A percentile compares a stretch with the other conserved stretches of the same genome.
Conservation (phyloP, 495 filamentous ascomycete species). For the Neurospora discreta region DNA sequence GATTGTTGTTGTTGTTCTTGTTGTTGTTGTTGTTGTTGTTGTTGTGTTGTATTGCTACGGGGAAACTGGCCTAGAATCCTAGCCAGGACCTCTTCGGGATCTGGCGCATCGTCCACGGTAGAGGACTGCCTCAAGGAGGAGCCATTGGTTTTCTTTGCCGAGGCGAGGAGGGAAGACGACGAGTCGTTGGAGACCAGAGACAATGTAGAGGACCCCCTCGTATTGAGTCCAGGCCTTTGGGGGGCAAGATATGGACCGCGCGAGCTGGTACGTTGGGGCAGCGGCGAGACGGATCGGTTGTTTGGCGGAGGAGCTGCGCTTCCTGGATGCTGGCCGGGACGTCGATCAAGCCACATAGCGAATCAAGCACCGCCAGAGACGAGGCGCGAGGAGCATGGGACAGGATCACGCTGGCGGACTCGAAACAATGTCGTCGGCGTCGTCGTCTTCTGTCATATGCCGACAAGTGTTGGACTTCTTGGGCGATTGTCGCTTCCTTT, state of each 20-base stretch:
- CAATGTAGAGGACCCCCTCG: constrained; percentile 46
- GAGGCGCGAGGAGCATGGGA: background rate
- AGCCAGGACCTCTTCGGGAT: constrained; percentile 65
- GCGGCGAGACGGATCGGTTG: constrained; percentile 59
- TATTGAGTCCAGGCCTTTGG: constrained; percentile 46
- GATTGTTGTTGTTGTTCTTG: too few relatives aligned
- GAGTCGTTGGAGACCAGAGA: constrained; percentile 65
- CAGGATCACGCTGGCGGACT: background rate
- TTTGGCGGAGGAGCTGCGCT: constrained; percentile 39
- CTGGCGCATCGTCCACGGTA: constrained; percentile 43
- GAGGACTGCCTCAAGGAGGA: constrained; percentile 49
- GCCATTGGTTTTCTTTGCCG: constrained; percentile 52
- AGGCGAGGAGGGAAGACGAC: constrained; percentile 54
- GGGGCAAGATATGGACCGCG: constrained; percentile 42
- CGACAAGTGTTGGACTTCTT: background rate
- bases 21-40: too few relatives aligned
- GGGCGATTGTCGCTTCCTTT: background rate
- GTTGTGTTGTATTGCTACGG: background rate
- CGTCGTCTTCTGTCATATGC: background rate
- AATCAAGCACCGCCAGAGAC: background rate
- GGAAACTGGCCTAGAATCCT: constrained; percentile 51
- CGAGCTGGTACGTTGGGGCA: constrained; percentile 46
- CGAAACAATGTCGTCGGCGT: background rate
- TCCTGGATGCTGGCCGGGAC: constrained; percentile 60
- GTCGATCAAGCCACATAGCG: constrained; percentile 81